These are phyloP conservation scores for Paramyrothecium roridum DNA, from an alignment of 2,329 filamentous ascomycete genomes.

Conservation along the genomic window DNA sequence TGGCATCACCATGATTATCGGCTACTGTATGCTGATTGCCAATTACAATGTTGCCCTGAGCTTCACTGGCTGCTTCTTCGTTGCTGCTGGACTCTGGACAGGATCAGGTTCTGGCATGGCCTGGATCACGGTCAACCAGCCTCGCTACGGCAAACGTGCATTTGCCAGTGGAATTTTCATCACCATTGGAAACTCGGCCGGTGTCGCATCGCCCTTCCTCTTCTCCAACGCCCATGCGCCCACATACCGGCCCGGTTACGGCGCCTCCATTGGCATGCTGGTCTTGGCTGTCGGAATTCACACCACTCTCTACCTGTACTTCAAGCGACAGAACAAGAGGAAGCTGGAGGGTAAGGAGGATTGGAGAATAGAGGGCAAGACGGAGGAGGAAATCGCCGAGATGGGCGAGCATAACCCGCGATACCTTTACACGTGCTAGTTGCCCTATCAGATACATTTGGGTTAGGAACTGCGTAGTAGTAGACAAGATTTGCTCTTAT, in stretches of 20 bases:
- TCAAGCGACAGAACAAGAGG: slow-evolving; percentile 29
- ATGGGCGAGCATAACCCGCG: slow-evolving; percentile 36
- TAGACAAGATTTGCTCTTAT: no score
- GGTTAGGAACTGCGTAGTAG: no score
- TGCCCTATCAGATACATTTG: no score
- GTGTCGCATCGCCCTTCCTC: slow-evolving; percentile 46
- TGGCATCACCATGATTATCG: slow-evolving; percentile 5
- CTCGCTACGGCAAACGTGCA: slow-evolving; percentile 8
- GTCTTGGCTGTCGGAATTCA: slow-evolving; percentile 24
- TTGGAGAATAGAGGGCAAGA: slow-evolving; percentile 35
- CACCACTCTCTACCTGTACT: slow-evolving; percentile 21
- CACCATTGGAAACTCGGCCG: slow-evolving; percentile 7
- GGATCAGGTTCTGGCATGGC: slow-evolving; percentile 8
- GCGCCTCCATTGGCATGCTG: slow-evolving; percentile 47
- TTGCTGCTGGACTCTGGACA: slow-evolving; percentile 5
- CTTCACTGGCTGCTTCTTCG: slow-evolving; percentile 4
- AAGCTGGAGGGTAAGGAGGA: slow-evolving; percentile 33
- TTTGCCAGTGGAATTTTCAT: slow-evolving; percentile 8
- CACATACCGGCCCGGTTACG: slow-evolving; percentile 47
- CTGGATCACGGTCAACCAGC: slow-evolving; percentile 9
- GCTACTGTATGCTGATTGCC: slow-evolving; percentile 4
- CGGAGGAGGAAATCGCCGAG: slow-evolving; percentile 35
- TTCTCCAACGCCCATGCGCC: slow-evolving; percentile 42
- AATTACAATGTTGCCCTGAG: slow-evolving; percentile 3
- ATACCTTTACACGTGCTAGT: background rate